Conservation (phyloP, 805 yeast species). For the Starmera dryadoides region DNA sequence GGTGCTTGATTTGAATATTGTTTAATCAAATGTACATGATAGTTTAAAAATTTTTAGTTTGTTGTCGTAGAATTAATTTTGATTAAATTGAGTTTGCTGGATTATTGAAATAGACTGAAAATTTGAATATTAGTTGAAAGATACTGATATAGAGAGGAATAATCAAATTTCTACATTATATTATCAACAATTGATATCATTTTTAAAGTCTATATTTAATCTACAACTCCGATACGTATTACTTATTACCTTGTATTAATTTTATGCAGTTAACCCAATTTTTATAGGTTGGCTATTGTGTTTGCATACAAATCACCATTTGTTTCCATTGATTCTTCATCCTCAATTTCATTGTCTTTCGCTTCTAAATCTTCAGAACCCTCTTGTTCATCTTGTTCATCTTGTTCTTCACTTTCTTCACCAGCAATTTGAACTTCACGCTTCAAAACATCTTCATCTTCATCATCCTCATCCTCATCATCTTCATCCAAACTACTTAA, state of each 20-base stretch:
- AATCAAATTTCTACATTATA: too few relatives aligned
- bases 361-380: neutral
- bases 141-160: too few relatives aligned
- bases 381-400: neutral
- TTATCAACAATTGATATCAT: too few relatives aligned
- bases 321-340: neutral
- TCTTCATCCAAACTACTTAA: slow-evolving; percentile 29
- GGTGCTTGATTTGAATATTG: slow-evolving; percentile 6
- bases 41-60: neutral
- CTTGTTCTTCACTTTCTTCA: neutral
- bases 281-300: neutral
- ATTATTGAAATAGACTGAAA: too few relatives aligned
- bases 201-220: too few relatives aligned
- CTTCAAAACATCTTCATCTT: slow-evolving; percentile 2
- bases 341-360: neutral
- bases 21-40: slow-evolving; percentile 1
- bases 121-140: too few relatives aligned
- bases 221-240: neutral
- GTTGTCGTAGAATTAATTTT: too few relatives aligned
- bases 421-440: slow-evolving; percentile 1
- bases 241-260: neutral
- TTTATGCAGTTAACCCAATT: neutral
- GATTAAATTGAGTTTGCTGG: too few relatives aligned
- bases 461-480: slow-evolving; percentile 10
- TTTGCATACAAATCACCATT: neutral